A percentile compares a stretch with the other conserved stretches of the same genome.
These are phyloP conservation scores for Populus hybrid DNA, from an alignment of 441 rosid species.

Conservation along the genomic window DNA sequence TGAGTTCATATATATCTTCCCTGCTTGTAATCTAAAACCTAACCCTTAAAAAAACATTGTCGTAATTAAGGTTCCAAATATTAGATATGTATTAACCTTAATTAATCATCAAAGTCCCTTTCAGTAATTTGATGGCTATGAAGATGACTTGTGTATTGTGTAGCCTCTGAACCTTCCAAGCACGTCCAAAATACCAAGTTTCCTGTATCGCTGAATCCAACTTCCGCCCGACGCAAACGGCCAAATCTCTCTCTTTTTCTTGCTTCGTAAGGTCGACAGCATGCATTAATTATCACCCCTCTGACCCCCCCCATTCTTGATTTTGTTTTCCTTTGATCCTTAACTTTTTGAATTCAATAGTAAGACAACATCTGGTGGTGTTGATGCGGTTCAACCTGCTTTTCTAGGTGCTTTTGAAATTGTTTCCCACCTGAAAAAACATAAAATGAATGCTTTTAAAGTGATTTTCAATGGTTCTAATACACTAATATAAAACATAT, in stretches of 20 bases:
- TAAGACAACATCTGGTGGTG: no score
- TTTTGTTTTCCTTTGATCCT: neutral
- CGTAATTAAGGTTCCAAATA: no score
- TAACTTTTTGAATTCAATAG: no score
- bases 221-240: constrained; percentile 13
- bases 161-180: neutral
- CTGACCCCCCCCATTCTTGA: neutral
- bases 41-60: no score
- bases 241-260: neutral
- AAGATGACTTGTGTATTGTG: neutral
- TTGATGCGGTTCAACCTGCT: no score
- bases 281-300: neutral
- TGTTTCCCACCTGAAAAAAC: no score
- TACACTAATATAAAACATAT: no score
- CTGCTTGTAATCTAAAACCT: neutral
- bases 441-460: no score
- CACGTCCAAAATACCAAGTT: neutral
- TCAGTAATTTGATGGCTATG: neutral
- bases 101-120: neutral
- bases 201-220: constrained; percentile 27
- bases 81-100: no score
- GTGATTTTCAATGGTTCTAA: no score
- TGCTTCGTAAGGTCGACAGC: neutral
- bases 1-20: neutral
- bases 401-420: no score